Base-by-base conservation (phyloP, 495 filamentous ascomycete genomes). In the Annulohypoxylon nitens region DNA sequence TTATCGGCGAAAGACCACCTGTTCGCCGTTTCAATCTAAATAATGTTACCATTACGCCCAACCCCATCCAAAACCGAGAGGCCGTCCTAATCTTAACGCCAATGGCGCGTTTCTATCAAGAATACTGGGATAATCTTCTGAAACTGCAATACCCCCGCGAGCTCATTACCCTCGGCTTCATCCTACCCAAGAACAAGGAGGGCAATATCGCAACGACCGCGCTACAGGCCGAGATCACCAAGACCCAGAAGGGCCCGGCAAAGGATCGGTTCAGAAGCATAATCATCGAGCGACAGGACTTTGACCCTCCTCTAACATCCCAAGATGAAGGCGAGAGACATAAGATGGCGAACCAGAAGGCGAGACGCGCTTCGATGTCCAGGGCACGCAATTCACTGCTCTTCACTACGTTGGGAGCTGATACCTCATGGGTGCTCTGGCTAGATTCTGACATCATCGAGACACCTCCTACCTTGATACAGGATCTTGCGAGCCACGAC, bases 381-480 rank as follows among this genome's bases (percentile, higher is more conserved):
- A 91, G 92, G 66, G 97, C 96, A 36, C 89, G 96, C 34, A 99
- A 99, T 76, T 95, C 93, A 50, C 86, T 99, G 23, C 85, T 99
- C 65, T 99, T 98, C 83, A 98, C 97, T n/a, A 98, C 95, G 0
- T 85, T 99, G 11, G 97, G 96, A 3, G 94, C 94, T n/a, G 86
- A 88, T 16, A 98, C 94, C 0, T 93, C 93, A 5, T 99, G 96
- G 96, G 95, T 99, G 25, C 85, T 99, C 58, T 99, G 96, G 96
- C 83, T 99, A 26, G 96, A 99, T 76, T 87, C 91, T 26, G 96
- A 99, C 76, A 93, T 99, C 71, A 73, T 98, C 70, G 96, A 99
- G 81, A 94, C 93, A 1, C 96, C 96, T 0, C 81, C 89, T 2
- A 89, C 88, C 4, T 84, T 99, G 11, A 97, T 99, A 75, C 93